Evolutionary conservation across 768 basidiomycete species (phyloP).

Genomic region (Termitomyces sp.): DNA sequence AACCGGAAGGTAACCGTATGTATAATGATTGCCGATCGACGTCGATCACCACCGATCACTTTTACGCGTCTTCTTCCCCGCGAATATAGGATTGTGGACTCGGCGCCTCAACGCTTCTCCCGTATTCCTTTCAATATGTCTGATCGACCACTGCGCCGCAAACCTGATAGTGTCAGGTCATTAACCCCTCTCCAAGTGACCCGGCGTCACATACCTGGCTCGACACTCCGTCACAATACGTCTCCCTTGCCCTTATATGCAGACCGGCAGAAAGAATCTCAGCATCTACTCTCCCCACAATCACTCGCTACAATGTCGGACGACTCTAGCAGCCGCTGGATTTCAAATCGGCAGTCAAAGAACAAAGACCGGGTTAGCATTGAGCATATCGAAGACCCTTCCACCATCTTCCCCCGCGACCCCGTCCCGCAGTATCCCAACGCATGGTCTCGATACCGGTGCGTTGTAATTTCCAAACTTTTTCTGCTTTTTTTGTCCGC

Average conservation of each 20-base stretch:
- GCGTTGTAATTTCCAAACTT: conserved; percentile 8
- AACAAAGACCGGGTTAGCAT: neutral
- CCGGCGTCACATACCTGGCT: neutral
- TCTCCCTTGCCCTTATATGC: conserved; percentile 1
- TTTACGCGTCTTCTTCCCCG: neutral
- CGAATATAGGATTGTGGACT: neutral
- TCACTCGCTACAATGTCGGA: neutral
- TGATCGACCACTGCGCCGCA: neutral
- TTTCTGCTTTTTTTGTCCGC: neutral
- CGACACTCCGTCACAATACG: conserved; percentile 5
- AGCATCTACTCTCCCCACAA: neutral
- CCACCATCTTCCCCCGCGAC: conserved; percentile 10
- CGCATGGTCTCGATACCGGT: conserved; percentile 57
- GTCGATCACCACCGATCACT: conserved; percentile 5
- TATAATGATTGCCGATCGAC: neutral
- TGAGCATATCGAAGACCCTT: neutral
- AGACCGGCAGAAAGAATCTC: neutral
- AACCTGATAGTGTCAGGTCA: neutral
- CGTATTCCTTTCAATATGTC: neutral
- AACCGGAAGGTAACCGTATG: neutral
- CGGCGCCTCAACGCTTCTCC: neutral
- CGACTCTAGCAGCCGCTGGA: neutral
- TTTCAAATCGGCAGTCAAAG: neutral
- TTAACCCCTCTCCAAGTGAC: neutral
- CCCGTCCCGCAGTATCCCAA: conserved; percentile 43